phyloP scores from a whole-genome alignment of 768 basidiomycete genomes.

The Phaeotremella skinneri region DNA sequence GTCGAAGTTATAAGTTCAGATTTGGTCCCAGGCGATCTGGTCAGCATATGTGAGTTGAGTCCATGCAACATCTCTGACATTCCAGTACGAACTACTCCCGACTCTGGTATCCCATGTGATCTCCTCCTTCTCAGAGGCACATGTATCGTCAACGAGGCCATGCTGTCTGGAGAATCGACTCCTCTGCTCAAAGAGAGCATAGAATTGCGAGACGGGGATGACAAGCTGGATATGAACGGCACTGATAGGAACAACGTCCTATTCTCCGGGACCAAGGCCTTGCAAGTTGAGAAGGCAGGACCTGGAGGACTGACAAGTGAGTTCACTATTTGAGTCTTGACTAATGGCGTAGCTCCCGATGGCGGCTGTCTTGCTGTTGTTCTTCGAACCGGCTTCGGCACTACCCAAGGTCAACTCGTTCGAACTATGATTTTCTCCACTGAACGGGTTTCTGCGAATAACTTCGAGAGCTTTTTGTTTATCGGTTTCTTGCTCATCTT shows the following conservation, averaged over 20 bases:
- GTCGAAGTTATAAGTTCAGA: constrained; percentile 74
- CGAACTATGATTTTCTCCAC: constrained; percentile 99
- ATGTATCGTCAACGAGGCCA: constrained; percentile 97
- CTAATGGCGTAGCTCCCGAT: constrained; percentile 62
- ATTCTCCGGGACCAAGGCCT: constrained; percentile 94
- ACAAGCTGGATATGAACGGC: constrained; percentile 79
- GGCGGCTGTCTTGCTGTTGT: constrained; percentile 89
- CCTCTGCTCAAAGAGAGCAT: constrained; percentile 95
- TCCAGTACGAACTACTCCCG: constrained; percentile 58
- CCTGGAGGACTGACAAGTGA: constrained; percentile 51
- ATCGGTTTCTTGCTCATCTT: constrained; percentile 97
- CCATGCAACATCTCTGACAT: not conserved
- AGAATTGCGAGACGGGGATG: constrained; percentile 70
- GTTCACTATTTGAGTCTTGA: constrained; percentile 15
- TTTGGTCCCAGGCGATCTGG: constrained; percentile 86
- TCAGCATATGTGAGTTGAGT: constrained; percentile 66
- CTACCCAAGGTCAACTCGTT: constrained; percentile 93
- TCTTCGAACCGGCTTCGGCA: constrained; percentile 93
- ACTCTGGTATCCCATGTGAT: constrained; percentile 89
- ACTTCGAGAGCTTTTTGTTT: constrained; percentile 91
- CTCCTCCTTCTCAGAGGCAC: constrained; percentile 88
- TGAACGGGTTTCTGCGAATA: constrained; percentile 94
- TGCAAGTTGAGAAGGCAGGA: constrained; percentile 68
- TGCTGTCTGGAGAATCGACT: constrained; percentile 97
- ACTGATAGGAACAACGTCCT: constrained; percentile 81